A percentile compares a stretch with the other conserved stretches of the same genome.
Conservation (phyloP, 2,329 filamentous ascomycete species). For the Ophiocordyceps camponoti-floridani region DNA sequence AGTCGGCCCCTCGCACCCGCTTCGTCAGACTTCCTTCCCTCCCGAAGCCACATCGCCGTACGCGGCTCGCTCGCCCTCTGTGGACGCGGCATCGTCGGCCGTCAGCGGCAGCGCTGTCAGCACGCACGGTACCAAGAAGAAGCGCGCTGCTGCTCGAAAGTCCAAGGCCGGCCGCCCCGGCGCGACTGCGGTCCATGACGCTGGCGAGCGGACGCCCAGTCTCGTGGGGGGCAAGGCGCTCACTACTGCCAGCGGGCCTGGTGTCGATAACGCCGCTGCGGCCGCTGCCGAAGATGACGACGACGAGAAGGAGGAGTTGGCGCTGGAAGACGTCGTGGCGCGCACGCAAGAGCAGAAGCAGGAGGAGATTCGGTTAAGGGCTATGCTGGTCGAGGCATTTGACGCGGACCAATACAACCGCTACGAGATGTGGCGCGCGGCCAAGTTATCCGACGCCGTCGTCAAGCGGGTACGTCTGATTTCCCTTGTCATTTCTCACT, state of each 20-base stretch:
- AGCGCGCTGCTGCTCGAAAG: constrained; percentile 35
- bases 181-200: constrained; percentile 23
- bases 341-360: constrained; percentile 50
- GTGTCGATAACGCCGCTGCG: constrained; percentile 23
- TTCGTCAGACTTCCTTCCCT: constrained; percentile 68
- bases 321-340: constrained; percentile 38
- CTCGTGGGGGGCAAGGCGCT: constrained; percentile 21
- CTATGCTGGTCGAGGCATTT: constrained; percentile 47
- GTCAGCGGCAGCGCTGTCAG: constrained; percentile 44
- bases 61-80: constrained; percentile 42
- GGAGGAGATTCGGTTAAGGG: constrained; percentile 36
- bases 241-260: constrained; percentile 25
- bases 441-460: constrained; percentile 48
- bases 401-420: constrained; percentile 48
- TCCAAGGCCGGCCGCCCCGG: constrained; percentile 25
- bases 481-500: not conserved
- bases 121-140: constrained; percentile 31
- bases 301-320: constrained; percentile 36
- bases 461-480: constrained; percentile 42
- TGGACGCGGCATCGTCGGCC: constrained; percentile 36
- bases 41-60: constrained; percentile 40
- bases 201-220: constrained; percentile 24
- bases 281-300: constrained; percentile 31
- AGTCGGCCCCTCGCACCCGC: constrained; percentile 38
- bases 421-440: constrained; percentile 53